A percentile compares a stretch with the other conserved stretches of the same genome.
These are phyloP conservation scores for Pseudonitzschia multiseries DNA, from an alignment of 108 stramenopile genomes.

Conservation along the genomic window DNA sequence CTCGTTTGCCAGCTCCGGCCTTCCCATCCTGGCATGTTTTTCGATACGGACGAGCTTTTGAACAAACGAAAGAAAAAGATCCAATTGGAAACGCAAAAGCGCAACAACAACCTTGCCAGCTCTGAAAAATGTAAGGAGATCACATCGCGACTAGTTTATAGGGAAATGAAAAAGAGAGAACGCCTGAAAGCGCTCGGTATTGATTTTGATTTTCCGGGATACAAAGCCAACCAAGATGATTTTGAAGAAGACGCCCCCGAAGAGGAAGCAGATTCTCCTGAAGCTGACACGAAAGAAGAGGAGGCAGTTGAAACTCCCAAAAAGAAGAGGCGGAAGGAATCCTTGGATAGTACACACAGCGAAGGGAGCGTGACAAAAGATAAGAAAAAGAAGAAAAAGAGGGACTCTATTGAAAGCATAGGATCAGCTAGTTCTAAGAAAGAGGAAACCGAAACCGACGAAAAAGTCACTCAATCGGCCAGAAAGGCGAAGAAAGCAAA, in stretches of 20 bases:
- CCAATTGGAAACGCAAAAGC: conserved; percentile 44
- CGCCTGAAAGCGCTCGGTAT: conserved; percentile 74
- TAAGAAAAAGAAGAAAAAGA: conserved; percentile 27
- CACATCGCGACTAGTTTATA: conserved; percentile 55
- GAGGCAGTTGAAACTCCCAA: background rate
- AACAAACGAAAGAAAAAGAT: conserved; percentile 42
- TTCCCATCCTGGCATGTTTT: conserved; percentile 47
- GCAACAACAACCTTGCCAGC: conserved; percentile 22
- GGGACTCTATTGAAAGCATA: conserved; percentile 25
- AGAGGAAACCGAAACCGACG: background rate
- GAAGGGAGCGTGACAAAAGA: conserved; percentile 13
- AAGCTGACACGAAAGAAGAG: conserved; percentile 3
- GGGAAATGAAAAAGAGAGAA: conserved; percentile 73
- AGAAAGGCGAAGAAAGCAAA: conserved; percentile 12
- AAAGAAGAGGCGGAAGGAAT: conserved; percentile 23
- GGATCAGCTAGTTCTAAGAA: conserved; percentile 8
- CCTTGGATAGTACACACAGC: conserved; percentile 7
- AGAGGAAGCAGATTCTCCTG: conserved; percentile 4
- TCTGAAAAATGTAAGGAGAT: conserved; percentile 65
- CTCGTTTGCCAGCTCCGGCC: conserved; percentile 90
- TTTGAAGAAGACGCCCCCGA: conserved; percentile 21
- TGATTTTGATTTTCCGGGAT: conserved; percentile 89
- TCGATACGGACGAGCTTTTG: conserved; percentile 39
- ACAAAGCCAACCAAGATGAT: conserved; percentile 43
- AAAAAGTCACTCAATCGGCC: background rate